Evolutionary conservation across 2,329 filamentous ascomycete species (phyloP).

Genomic region (Diaporthe sp.): DNA sequence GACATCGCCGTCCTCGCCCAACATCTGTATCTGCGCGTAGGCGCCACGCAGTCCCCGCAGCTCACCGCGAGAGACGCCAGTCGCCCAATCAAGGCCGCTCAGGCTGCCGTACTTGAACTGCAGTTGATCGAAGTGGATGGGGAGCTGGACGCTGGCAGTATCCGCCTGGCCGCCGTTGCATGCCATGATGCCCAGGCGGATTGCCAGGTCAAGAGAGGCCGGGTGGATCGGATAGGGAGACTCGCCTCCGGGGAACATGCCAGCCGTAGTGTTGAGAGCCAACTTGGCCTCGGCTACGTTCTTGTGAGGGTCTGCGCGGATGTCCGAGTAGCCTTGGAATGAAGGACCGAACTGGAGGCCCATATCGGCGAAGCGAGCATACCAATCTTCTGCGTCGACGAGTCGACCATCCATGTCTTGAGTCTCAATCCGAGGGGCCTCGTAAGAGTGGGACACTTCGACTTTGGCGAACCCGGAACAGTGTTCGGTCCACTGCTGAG

Average conservation of each 20-base stretch:
- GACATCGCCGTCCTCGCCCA: background rate
- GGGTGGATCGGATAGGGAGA: background rate
- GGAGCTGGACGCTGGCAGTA: no score
- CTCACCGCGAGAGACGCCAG: background rate
- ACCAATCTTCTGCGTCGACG: no score
- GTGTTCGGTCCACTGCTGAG: background rate
- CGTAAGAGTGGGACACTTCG: no score
- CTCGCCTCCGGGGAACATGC: background rate
- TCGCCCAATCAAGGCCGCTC: background rate
- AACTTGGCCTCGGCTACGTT: background rate
- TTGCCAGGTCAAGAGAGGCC: background rate
- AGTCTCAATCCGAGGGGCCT: no score
- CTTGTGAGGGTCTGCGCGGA: background rate
- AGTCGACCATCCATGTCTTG: no score
- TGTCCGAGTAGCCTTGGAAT: background rate
- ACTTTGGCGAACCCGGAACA: no score
- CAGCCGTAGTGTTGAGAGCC: background rate
- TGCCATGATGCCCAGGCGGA: background rate
- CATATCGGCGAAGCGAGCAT: no score
- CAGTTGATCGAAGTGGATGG: no score
- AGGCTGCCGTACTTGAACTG: no score
- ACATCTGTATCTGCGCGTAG: background rate
- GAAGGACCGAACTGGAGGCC: background rate
- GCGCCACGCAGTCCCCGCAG: background rate
- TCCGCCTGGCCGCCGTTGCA: constrained; percentile 1